phyloP scores from a whole-genome alignment of 106 monocot species.

The Agapanthus africanus region DNA sequence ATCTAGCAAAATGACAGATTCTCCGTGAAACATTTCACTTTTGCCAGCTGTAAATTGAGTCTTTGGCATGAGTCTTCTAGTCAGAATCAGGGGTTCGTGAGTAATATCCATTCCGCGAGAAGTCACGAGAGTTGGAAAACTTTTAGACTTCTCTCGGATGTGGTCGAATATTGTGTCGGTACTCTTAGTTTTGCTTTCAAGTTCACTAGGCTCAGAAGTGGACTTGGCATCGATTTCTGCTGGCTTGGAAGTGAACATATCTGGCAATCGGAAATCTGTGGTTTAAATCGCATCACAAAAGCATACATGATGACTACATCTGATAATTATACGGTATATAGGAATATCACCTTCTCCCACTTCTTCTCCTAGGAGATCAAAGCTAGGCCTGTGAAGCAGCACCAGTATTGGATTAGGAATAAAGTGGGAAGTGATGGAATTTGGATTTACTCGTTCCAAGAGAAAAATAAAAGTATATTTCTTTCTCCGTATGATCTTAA shows the following conservation, averaged over 20 bases:
- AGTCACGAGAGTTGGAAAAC: conserved; percentile 40
- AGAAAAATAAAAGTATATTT: no score
- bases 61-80: conserved; percentile 10
- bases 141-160: conserved; percentile 78
- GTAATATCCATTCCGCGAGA: conserved; percentile 45
- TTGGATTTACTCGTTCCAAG: neutral
- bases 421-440: neutral
- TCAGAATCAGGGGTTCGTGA: conserved; percentile 35
- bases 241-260: neutral
- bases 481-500: no score
- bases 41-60: conserved; percentile 9
- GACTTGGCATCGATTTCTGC: neutral
- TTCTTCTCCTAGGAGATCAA: conserved; percentile 64
- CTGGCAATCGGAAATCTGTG: neutral
- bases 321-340: neutral
- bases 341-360: conserved; percentile 29
- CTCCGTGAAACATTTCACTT: neutral
- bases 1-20: conserved; percentile 16
- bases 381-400: conserved; percentile 45
- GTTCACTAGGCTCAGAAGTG: conserved; percentile 16
- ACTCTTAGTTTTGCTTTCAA: conserved; percentile 22
- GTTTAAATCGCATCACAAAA: neutral
- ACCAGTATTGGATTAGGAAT: neutral
- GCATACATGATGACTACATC: neutral
- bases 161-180: conserved; percentile 65